These are phyloP conservation scores for Blastobotrys chiropterorum DNA, from an alignment of 805 yeast species.

Conservation along the genomic window DNA sequence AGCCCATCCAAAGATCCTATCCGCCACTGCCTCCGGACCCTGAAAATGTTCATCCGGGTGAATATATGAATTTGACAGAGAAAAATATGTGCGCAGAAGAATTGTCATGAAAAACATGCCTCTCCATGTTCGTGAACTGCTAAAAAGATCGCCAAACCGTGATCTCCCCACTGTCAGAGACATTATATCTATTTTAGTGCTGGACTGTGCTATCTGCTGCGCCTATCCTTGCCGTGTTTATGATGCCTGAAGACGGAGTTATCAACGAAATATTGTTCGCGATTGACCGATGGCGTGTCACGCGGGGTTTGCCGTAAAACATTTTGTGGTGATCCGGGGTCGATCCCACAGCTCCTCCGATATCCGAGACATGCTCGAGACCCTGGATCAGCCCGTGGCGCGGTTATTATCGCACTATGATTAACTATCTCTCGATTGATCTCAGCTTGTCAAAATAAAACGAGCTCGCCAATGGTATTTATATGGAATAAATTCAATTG, in stretches of 20 bases:
- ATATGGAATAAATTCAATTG: no score
- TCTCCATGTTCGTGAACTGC: slow-evolving; percentile 39
- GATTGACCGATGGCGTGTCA: background rate
- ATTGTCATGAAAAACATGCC: slow-evolving; percentile 39
- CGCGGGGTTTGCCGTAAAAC: background rate
- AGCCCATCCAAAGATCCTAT: slow-evolving; percentile 38
- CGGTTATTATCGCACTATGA: no score
- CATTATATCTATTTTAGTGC: background rate
- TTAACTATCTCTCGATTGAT: no score
- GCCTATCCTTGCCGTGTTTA: background rate
- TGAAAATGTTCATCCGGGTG: slow-evolving; percentile 99
- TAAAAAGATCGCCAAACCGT: background rate
- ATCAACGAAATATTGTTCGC: background rate
- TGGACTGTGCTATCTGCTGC: background rate
- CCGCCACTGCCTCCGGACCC: slow-evolving; percentile 65
- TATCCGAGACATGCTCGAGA: no score
- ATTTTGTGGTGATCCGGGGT: background rate
- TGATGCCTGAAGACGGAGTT: background rate
- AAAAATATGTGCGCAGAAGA: slow-evolving; percentile 47
- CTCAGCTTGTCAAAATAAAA: no score
- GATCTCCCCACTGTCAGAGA: background rate
- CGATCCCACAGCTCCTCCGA: background rate
- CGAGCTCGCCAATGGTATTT: no score
- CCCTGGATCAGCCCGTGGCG: no score
- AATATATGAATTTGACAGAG: slow-evolving; percentile 71